Conservation (phyloP, 495 filamentous ascomycete species). For the Ramalina intermedia region DNA sequence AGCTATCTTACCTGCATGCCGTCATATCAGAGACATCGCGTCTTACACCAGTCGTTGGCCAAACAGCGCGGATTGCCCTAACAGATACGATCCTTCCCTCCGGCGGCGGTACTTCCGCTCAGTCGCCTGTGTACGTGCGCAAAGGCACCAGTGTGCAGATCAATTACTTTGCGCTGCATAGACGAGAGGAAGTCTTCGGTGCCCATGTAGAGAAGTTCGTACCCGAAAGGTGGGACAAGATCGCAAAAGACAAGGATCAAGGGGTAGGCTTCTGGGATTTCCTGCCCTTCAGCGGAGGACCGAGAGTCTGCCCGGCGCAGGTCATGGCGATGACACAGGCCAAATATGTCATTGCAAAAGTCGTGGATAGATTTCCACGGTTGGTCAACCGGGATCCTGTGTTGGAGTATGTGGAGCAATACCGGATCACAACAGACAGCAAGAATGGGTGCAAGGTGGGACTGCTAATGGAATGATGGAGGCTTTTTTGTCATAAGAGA, state of each 20-base stretch:
- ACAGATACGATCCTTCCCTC: constrained; percentile 30
- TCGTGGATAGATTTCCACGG: too few species aligned
- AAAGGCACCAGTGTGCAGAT: constrained; percentile 25
- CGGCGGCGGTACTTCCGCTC: constrained; percentile 31
- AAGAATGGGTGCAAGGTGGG: too few species aligned
- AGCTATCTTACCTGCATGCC: background rate
- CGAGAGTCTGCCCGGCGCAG: constrained; percentile 2
- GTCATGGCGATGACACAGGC: too few species aligned
- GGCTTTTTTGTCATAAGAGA: too few species aligned
- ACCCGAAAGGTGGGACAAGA: too few species aligned
- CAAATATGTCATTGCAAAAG: too few species aligned
- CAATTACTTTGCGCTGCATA: constrained; percentile 28
- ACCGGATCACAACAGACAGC: too few species aligned
- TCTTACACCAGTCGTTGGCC: constrained; percentile 1
- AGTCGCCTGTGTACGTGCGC: constrained; percentile 27
- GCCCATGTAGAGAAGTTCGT: too few species aligned
- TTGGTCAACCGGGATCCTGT: too few species aligned
- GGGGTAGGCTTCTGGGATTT: constrained; percentile 8
- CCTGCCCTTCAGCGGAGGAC: constrained; percentile 16
- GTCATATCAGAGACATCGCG: background rate
- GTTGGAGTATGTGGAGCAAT: too few species aligned
- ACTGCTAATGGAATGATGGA: too few species aligned
- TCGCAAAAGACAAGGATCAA: too few species aligned
- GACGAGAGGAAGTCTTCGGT: background rate
- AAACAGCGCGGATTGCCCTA: constrained; percentile 24